Evolutionary conservation across 2,329 filamentous ascomycete genomes (phyloP).

Genomic region (Trichoderma breve): DNA sequence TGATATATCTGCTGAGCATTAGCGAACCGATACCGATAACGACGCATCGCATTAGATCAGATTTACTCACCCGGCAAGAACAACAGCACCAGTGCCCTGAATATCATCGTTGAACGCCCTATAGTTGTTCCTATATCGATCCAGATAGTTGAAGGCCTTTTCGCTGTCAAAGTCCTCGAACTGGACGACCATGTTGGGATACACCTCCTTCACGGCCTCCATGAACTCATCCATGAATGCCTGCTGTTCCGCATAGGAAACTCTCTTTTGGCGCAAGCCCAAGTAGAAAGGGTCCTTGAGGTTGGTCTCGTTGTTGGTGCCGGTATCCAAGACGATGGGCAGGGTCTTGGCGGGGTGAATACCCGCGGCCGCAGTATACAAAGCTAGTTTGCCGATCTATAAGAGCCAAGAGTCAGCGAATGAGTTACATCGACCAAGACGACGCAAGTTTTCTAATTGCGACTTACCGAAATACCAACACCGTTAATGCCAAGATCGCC

Average conservation of each 20-base stretch:
- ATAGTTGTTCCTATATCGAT: constrained; percentile 83
- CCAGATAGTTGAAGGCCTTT: constrained; percentile 86
- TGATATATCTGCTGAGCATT: constrained; percentile 52
- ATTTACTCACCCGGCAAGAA: constrained; percentile 69
- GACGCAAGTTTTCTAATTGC: neutral
- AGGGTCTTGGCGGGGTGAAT: constrained; percentile 86
- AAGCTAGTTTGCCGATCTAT: constrained; percentile 83
- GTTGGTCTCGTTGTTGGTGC: constrained; percentile 65
- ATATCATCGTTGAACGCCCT: constrained; percentile 99
- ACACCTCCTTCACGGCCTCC: constrained; percentile 77
- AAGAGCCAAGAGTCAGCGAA: constrained; percentile 20
- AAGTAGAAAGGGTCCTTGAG: constrained; percentile 77
- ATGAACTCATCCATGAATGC: constrained; percentile 98
- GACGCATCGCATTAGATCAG: neutral
- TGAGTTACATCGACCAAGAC: neutral
- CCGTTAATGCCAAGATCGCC: constrained; percentile 96
- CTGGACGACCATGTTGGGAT: constrained; percentile 71
- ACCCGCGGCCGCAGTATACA: constrained; percentile 94
- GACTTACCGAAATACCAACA: constrained; percentile 86
- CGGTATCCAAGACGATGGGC: constrained; percentile 65
- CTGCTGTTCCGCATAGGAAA: constrained; percentile 73
- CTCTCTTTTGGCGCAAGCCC: constrained; percentile 80
- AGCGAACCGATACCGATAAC: neutral
- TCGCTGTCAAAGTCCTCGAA: constrained; percentile 97
- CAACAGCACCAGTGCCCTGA: constrained; percentile 93